Conservation (phyloP, 2,329 filamentous ascomycete genomes). For the Calonectria crousiana region DNA sequence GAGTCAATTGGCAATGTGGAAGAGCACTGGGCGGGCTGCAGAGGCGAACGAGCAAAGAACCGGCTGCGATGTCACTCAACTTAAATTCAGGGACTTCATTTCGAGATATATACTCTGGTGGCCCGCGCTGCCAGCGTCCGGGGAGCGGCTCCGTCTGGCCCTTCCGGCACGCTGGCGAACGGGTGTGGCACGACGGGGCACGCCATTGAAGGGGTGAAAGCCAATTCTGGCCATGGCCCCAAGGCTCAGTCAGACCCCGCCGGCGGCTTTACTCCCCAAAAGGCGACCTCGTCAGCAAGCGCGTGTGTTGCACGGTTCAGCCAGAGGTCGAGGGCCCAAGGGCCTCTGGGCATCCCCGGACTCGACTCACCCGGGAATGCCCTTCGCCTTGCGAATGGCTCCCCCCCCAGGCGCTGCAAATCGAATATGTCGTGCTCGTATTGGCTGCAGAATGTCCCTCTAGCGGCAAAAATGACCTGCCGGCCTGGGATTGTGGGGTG, state of each 20-base stretch:
- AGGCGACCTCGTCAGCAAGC: background rate
- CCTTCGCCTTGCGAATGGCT: background rate
- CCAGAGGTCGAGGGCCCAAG: background rate
- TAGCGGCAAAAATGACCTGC: conserved; percentile 20
- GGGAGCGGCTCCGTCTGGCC: conserved; percentile 37
- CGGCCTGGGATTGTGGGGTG: conserved; percentile 27
- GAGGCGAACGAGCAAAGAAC: conserved; percentile 5
- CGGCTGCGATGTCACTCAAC: conserved; percentile 11
- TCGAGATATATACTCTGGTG: conserved; percentile 40
- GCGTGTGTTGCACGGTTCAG: background rate
- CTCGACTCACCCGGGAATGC: conserved; percentile 11
- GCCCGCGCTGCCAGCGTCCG: conserved; percentile 24
- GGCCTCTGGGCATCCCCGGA: conserved; percentile 11
- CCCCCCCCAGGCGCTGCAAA: background rate
- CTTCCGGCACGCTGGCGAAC: conserved; percentile 22
- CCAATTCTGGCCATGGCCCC: conserved; percentile 31
- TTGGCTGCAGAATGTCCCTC: conserved; percentile 13
- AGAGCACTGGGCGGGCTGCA: background rate
- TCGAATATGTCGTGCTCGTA: conserved; percentile 13
- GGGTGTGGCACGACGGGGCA: conserved; percentile 40
- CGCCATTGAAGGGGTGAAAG: conserved; percentile 41
- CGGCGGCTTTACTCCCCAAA: conserved; percentile 11
- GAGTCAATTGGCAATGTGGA: background rate
- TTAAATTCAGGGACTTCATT: conserved; percentile 25
- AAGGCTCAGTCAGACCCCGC: conserved; percentile 11